Conservation (phyloP, 306 rosid species). For the Sicyos edulis region DNA sequence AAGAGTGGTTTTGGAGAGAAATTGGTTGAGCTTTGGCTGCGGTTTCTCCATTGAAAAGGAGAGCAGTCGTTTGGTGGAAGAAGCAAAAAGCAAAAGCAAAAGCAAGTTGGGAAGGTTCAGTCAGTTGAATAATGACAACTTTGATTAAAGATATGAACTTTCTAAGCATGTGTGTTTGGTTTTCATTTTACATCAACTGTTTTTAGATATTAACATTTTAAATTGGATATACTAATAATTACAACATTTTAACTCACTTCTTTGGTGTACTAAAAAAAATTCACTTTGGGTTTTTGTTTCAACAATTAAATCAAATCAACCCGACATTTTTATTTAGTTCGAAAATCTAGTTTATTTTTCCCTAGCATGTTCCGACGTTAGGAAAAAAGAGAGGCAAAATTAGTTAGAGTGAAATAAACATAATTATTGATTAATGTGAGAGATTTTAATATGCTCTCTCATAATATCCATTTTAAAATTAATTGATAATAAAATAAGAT, state of each 20-base stretch:
- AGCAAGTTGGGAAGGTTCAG: constrained; percentile 13
- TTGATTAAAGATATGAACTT: too few relatives aligned
- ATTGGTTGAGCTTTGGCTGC: neutral
- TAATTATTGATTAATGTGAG: too few relatives aligned
- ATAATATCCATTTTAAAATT: too few relatives aligned
- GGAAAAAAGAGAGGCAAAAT: too few relatives aligned
- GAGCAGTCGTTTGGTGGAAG: neutral
- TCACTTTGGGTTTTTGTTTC: neutral
- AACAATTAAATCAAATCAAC: too few relatives aligned
- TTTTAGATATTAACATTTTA: neutral
- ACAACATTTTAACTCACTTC: neutral
- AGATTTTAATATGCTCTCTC: too few relatives aligned
- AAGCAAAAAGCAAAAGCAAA: constrained; percentile 13
- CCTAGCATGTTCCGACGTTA: too few relatives aligned
- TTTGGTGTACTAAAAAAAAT: too few relatives aligned
- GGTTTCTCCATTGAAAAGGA: constrained; percentile 3
- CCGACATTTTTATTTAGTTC: too few relatives aligned
- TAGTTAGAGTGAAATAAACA: too few relatives aligned
- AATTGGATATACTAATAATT: constrained; percentile 4
- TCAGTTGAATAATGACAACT: neutral
- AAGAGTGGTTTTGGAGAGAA: neutral
- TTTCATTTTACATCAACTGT: neutral
- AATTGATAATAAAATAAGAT: too few relatives aligned
- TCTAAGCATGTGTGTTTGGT: constrained; percentile 12
- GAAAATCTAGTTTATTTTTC: too few relatives aligned